A percentile compares a stretch with the other conserved stretches of the same genome.
These are phyloP conservation scores for Parmelia sp. DNA, from an alignment of 495 filamentous ascomycete species.

Conservation along the genomic window DNA sequence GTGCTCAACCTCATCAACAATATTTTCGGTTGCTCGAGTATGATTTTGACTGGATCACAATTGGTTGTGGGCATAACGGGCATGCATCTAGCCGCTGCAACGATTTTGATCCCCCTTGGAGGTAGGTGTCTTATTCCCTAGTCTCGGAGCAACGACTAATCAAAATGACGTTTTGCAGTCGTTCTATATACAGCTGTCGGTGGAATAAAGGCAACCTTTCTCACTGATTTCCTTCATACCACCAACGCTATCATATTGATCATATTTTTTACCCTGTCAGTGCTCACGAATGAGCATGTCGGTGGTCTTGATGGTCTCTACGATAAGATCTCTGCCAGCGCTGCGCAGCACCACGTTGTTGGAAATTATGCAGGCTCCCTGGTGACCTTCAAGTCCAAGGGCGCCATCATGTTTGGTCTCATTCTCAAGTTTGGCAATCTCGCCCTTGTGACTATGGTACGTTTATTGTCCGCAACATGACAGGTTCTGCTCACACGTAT, in stretches of 20 bases:
- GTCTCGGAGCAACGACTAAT: slow-evolving; percentile 20
- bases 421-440: slow-evolving; percentile 24
- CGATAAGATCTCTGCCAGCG: slow-evolving; percentile 41
- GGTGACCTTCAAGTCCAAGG: slow-evolving; percentile 41
- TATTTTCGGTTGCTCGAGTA: slow-evolving; percentile 35
- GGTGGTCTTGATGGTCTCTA: slow-evolving; percentile 41
- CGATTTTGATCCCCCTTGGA: slow-evolving; percentile 37
- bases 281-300: slow-evolving; percentile 39
- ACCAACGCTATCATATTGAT: not conserved
- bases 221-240: not conserved
- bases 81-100: slow-evolving; percentile 40
- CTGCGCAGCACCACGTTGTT: slow-evolving; percentile 36
- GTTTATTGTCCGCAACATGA: not conserved
- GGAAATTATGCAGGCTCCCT: slow-evolving; percentile 45
- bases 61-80: slow-evolving; percentile 37
- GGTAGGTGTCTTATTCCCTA: slow-evolving; percentile 35
- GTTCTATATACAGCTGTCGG: not conserved
- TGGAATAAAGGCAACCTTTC: not conserved
- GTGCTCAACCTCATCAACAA: slow-evolving; percentile 38
- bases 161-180: not conserved
- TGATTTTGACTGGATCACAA: slow-evolving; percentile 37
- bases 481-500: not conserved
- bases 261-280: slow-evolving; percentile 41
- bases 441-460: slow-evolving; percentile 35
- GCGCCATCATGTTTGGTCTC: not conserved